These are phyloP conservation scores for Teunomyces tritomae DNA, from an alignment of 805 yeast genomes.

Conservation along the genomic window DNA sequence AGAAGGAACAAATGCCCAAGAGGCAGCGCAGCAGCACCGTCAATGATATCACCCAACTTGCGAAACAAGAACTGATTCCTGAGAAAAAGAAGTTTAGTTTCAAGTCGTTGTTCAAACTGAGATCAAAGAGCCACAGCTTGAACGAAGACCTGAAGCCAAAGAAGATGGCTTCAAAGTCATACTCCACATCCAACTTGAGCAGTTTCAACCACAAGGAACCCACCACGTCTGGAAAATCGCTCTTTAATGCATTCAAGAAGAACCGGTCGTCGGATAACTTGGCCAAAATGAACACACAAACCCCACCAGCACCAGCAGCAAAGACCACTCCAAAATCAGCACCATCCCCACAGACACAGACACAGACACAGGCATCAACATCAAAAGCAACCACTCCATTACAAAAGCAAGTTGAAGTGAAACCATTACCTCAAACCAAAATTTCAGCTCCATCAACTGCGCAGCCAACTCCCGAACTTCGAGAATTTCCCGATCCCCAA, in stretches of 20 bases:
- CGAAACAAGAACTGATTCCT: not conserved
- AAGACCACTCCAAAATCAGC: not conserved
- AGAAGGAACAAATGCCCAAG: not conserved
- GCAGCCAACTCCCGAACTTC: not conserved
- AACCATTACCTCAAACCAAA: not conserved
- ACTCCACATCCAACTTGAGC: conserved; percentile 28
- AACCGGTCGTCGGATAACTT: conserved; percentile 19
- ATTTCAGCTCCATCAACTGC: not conserved
- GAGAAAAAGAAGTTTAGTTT: conserved; percentile 37
- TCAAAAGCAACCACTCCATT: not conserved
- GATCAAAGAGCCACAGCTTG: conserved; percentile 29
- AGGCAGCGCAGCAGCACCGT: conserved; percentile 11
- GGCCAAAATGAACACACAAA: not conserved
- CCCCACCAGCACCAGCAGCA: not conserved
- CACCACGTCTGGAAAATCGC: conserved; percentile 5
- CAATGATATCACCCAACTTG: conserved; percentile 7
- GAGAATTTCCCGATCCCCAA: not conserved
- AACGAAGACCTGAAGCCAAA: conserved; percentile 8
- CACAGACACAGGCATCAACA: not conserved
- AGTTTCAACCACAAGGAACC: conserved; percentile 1
- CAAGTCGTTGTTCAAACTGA: conserved; percentile 36
- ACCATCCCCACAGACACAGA: not conserved
- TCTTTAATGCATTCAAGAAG: conserved; percentile 22
- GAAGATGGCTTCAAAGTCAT: conserved; percentile 25
- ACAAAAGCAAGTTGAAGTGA: not conserved